Evolutionary conservation across 805 yeast genomes (phyloP).

Genomic region (Saccharomycopsis amapae): DNA sequence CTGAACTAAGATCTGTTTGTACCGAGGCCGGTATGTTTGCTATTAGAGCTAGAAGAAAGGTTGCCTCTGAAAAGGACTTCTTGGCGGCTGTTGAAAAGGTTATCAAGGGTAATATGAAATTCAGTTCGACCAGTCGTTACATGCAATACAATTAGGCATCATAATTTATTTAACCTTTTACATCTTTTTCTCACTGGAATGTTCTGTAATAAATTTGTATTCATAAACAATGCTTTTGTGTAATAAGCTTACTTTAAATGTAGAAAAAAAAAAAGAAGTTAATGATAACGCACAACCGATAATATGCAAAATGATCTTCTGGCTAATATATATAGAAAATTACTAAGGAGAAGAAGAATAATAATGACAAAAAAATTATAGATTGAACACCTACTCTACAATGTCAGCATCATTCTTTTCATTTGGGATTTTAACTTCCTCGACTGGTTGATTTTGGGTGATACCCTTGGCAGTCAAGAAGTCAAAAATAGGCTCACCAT

Average conservation of each 20-base stretch:
- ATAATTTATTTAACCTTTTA: not conserved
- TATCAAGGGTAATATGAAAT: constrained; percentile 96
- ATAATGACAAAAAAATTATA: too few relatives aligned
- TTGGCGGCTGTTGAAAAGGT: constrained; percentile 97
- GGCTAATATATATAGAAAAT: not conserved
- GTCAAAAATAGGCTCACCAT: constrained; percentile 56
- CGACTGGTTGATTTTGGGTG: constrained; percentile 2
- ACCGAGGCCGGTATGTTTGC: constrained; percentile 99
- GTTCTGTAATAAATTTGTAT: not conserved
- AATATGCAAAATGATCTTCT: not conserved
- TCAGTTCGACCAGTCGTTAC: constrained; percentile 93
- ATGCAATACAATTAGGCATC: constrained; percentile 83
- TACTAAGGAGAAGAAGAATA: not conserved
- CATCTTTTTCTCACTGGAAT: not conserved
- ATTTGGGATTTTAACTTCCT: not conserved
- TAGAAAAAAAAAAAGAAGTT: not conserved
- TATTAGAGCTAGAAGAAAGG: constrained; percentile 95
- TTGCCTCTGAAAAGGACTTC: constrained; percentile 97
- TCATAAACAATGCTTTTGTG: not conserved
- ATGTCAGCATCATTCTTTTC: not conserved
- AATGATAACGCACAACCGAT: not conserved
- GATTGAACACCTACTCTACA: not conserved
- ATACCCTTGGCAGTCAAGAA: constrained; percentile 30
- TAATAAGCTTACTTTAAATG: not conserved
- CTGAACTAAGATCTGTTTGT: constrained; percentile 95